Conservation (phyloP, 768 basidiomycete genomes). For the Suillus americanus region DNA sequence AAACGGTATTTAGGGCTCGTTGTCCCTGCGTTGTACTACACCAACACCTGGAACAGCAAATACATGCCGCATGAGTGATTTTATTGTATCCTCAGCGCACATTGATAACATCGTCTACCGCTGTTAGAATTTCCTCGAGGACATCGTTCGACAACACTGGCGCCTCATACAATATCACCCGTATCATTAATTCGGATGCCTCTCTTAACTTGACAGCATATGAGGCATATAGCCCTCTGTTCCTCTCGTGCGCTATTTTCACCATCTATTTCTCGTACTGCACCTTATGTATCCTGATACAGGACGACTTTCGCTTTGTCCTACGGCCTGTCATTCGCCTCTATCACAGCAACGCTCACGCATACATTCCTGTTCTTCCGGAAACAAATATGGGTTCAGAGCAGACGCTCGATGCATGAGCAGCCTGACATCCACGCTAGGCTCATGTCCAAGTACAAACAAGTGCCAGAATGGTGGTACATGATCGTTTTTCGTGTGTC, state of each 20-base stretch:
- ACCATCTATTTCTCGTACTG: slow-evolving; percentile 16
- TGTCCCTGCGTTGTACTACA: slow-evolving; percentile 65
- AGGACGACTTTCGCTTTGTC: slow-evolving; percentile 69
- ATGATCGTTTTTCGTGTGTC: slow-evolving; percentile 36
- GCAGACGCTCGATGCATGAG: slow-evolving; percentile 68
- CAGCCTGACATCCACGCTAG: slow-evolving; percentile 68
- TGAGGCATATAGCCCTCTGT: slow-evolving; percentile 58
- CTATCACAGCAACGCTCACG: slow-evolving; percentile 70
- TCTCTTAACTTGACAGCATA: slow-evolving; percentile 60
- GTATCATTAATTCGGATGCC: slow-evolving; percentile 51
- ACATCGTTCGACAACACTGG: slow-evolving; percentile 68
- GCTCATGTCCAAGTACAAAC: slow-evolving; percentile 43
- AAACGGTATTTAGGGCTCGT: slow-evolving; percentile 43
- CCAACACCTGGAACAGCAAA: slow-evolving; percentile 58
- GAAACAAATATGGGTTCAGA: slow-evolving; percentile 74
- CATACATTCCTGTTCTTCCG: slow-evolving; percentile 78
- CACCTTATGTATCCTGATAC: slow-evolving; percentile 15
- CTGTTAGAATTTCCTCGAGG: slow-evolving; percentile 55
- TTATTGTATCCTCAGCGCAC: neutral
- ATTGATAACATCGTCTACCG: neutral
- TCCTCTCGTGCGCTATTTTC: slow-evolving; percentile 43
- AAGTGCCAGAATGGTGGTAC: slow-evolving; percentile 59
- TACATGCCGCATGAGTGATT: slow-evolving; percentile 50
- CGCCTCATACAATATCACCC: slow-evolving; percentile 52
- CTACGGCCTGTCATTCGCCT: slow-evolving; percentile 83